Evolutionary conservation across 768 basidiomycete species (phyloP), one percentile per base, ranked within the genome.

Genomic region (Serendipita vermifera): DNA sequence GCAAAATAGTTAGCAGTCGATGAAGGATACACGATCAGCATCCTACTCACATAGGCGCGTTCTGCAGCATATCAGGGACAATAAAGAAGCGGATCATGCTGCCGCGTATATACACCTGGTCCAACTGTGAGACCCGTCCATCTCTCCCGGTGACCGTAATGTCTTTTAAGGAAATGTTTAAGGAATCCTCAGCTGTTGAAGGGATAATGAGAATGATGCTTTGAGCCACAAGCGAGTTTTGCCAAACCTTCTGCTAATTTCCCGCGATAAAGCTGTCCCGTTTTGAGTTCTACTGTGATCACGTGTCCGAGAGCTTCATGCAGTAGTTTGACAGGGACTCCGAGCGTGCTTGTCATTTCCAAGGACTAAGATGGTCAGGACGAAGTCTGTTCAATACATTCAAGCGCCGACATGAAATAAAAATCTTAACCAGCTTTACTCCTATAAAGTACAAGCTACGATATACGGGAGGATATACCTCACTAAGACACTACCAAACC

Each of bases 81-180:
- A 98, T 97, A 73, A 98, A 94, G 76, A 96, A 98, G 61, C 96
- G 79, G 62, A 97, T 76, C 88, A 97, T 96, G 68, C 91, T 93
- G 58, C 96, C 96, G 63, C 96, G 78, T 63, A 99, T 99, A 71
- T 99, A 99, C 31, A 97, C 94, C 70, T 97, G 94, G 73, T 98
- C 96, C 53, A 99, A 77, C 68, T 99, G 96, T 11, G 96, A 96
- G 27, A 99, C 91, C 64, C 96, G 89, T 24, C 96, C 96, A 76
- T 99, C 96, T 55, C 96, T 82, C 55, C 87, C 90, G 13, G 96
- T 99, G 31, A 98, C 96, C 29, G 96, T 98, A 65, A 97, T 96
- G 61, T 98, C 91, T 69, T 81, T 89, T 60, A 98, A 68, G 3
- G 93, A 92, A 66, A 99, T 92, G 72, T 98, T 98, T 39, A 98